phyloP scores from a whole-genome alignment of 1,139 yeast species.

The Nadsonia starkeyi-henricii region DNA sequence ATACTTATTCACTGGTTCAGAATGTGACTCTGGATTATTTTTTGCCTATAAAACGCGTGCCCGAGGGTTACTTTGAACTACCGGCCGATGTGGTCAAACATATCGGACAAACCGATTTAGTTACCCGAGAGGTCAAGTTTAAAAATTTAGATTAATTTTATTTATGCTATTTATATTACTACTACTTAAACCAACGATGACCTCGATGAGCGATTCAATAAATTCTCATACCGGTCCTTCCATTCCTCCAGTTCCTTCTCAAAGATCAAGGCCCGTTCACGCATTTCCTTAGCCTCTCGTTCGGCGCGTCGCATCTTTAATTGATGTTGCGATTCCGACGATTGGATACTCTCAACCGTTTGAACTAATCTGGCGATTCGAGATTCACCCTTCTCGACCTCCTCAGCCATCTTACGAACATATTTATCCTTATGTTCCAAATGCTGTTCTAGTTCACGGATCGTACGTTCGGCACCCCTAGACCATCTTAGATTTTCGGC shows the following conservation, averaged over 20 bases:
- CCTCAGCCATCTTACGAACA: slow-evolving; percentile 19
- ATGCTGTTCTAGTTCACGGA: slow-evolving; percentile 19
- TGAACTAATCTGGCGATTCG: slow-evolving; percentile 26
- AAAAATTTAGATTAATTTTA: too few relatives aligned
- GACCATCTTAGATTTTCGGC: slow-evolving; percentile 23
- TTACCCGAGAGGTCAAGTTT: too few relatives aligned
- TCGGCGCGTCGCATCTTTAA: slow-evolving; percentile 31
- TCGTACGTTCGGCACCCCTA: slow-evolving; percentile 20
- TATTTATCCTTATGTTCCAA: slow-evolving; percentile 18
- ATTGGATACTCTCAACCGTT: slow-evolving; percentile 28
- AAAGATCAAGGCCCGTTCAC: slow-evolving; percentile 39
- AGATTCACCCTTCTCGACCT: slow-evolving; percentile 21
- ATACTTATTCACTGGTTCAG: slow-evolving; percentile 58
- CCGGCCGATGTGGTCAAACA: too few relatives aligned
- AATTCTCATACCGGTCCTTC: slow-evolving; percentile 30
- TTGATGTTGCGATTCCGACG: slow-evolving; percentile 31
- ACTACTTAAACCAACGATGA: slow-evolving; percentile 6
- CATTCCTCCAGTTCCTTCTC: slow-evolving; percentile 58
- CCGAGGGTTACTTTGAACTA: background rate
- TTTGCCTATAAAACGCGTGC: slow-evolving; percentile 32
- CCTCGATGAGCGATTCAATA: too few relatives aligned
- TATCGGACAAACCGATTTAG: too few relatives aligned
- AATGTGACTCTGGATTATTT: slow-evolving; percentile 56
- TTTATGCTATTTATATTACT: background rate
- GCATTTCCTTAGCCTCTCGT: slow-evolving; percentile 38